Evolutionary conservation across 169 alveolate genomes (phyloP).

Genomic region (Plasmodium coatneyi): DNA sequence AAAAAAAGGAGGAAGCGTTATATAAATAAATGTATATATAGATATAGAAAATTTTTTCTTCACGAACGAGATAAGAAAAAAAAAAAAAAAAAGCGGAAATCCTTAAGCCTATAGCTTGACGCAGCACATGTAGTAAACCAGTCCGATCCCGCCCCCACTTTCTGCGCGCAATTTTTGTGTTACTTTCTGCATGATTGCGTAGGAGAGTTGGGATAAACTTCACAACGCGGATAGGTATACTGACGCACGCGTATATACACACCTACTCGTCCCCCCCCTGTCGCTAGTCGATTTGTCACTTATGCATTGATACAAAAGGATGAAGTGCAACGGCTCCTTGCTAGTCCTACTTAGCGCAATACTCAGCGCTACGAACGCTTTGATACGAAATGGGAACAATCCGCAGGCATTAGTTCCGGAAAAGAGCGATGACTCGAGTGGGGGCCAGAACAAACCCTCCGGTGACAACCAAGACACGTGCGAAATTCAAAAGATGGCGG

Average conservation of each 20-base stretch:
- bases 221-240: background rate
- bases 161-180: background rate
- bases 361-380: background rate
- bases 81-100: background rate
- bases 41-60: background rate
- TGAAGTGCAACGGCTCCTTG: slow-evolving; percentile 37
- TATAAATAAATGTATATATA: background rate
- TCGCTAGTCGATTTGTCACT: background rate
- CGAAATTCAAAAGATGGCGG: slow-evolving; percentile 63
- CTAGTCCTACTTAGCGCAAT: slow-evolving; percentile 18
- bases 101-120: background rate
- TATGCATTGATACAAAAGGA: slow-evolving; percentile 19
- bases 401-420: slow-evolving; percentile 32
- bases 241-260: background rate
- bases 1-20: background rate
- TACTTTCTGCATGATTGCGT: background rate
- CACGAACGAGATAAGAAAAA: background rate
- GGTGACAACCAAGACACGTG: slow-evolving; percentile 23
- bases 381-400: slow-evolving; percentile 41
- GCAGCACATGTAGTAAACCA: slow-evolving; percentile 9
- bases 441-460: background rate
- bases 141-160: background rate
- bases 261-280: background rate
- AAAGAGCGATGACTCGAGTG: background rate
- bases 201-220: background rate